Evolutionary conservation across 2,329 filamentous ascomycete species (phyloP).

Genomic region (Chalaropsis ovoidea): DNA sequence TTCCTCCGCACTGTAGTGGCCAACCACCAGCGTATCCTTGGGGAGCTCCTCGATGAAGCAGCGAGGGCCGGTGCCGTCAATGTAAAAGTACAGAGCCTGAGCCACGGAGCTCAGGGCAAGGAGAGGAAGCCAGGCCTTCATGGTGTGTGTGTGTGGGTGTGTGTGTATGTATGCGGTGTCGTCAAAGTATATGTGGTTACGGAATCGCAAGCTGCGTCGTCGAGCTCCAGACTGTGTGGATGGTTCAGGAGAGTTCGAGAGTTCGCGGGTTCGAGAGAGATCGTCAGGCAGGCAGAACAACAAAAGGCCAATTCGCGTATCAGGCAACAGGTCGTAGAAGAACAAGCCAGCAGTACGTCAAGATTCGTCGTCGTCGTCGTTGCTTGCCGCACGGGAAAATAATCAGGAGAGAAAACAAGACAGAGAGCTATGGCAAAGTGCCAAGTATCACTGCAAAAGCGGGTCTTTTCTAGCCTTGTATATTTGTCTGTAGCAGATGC

Average conservation of each 20-base stretch:
- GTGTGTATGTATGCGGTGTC: not conserved
- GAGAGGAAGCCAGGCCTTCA: constrained; percentile 54
- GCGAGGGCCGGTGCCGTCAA: constrained; percentile 75
- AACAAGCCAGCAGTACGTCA: no score
- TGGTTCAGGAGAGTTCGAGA: not conserved
- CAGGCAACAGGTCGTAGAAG: no score
- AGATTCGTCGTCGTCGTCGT: not conserved
- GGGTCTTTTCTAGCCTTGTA: constrained; percentile 7
- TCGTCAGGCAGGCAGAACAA: no score
- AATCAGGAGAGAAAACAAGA: not conserved
- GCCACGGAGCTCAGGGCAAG: constrained; percentile 55
- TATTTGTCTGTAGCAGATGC: constrained; percentile 13
- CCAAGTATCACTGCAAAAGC: constrained; percentile 10
- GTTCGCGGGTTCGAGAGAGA: no score
- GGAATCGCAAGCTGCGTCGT: not conserved
- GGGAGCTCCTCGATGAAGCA: constrained; percentile 98
- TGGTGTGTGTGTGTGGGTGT: constrained; percentile 30
- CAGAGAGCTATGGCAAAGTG: constrained; percentile 13
- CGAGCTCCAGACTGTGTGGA: not conserved
- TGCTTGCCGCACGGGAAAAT: not conserved
- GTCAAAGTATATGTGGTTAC: not conserved
- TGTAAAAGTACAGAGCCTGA: constrained; percentile 89
- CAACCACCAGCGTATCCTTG: constrained; percentile 93
- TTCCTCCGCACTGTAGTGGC: constrained; percentile 79
- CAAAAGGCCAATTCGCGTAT: not conserved